Evolutionary conservation across 2,329 filamentous ascomycete genomes (phyloP).

Genomic region (Aureobasidium musti): DNA sequence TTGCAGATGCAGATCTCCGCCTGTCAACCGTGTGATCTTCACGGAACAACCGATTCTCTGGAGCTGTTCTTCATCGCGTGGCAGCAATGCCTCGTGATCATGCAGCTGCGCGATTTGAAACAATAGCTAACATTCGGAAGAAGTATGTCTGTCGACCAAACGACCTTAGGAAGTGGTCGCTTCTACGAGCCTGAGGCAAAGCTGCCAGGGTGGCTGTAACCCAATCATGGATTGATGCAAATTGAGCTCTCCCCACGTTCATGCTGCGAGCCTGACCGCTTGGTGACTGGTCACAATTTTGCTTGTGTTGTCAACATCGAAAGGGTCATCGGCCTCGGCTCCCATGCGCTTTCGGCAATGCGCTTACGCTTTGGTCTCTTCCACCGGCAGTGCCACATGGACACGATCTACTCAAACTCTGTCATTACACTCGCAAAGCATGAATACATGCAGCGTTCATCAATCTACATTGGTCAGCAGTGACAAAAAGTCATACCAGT

Average conservation of each 20-base stretch:
- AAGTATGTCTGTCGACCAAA: neutral
- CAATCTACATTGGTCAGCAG: neutral
- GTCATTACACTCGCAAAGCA: neutral
- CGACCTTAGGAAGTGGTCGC: neutral
- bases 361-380: constrained; percentile 25
- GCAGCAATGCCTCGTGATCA: neutral
- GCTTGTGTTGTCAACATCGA: constrained; percentile 7
- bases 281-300: constrained; percentile 19
- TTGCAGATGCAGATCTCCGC: constrained; percentile 28
- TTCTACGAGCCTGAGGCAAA: neutral
- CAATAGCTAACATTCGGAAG: neutral
- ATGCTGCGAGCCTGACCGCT: constrained; percentile 8
- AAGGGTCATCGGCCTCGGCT: constrained; percentile 8
- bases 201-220: constrained; percentile 1
- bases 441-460: neutral
- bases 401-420: constrained; percentile 14
- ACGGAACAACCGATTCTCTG: constrained; percentile 16
- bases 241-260: constrained; percentile 9
- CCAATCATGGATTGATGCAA: neutral
- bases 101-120: constrained; percentile 13
- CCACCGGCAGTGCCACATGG: constrained; percentile 19
- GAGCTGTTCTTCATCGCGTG: neutral
- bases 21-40: constrained; percentile 27
- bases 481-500: neutral
- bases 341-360: constrained; percentile 11